These are phyloP conservation scores for Sideroxylon spinosum DNA, from an alignment of 179 eudicot species.

Conservation along the genomic window DNA sequence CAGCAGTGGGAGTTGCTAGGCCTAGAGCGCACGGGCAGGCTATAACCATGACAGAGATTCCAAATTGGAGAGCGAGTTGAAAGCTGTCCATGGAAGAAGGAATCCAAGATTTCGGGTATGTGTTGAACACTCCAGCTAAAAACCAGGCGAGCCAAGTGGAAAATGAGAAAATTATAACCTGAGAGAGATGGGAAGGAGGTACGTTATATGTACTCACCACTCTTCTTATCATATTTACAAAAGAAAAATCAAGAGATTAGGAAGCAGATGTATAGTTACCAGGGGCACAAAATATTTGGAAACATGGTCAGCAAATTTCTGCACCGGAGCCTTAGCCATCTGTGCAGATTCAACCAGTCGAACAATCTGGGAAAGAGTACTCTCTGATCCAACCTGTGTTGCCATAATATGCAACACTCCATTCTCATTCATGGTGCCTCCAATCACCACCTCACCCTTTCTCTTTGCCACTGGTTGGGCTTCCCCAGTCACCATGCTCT, in stretches of 20 bases:
- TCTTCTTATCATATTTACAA: no score
- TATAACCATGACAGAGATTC: constrained; percentile 84
- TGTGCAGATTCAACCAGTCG: constrained; percentile 91
- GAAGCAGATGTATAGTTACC: constrained; percentile 30
- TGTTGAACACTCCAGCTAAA: constrained; percentile 50
- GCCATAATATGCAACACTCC: constrained; percentile 69
- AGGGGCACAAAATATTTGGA: constrained; percentile 80
- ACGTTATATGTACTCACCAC: no score
- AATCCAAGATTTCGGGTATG: constrained; percentile 70
- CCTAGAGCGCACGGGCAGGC: constrained; percentile 95
- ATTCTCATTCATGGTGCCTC: constrained; percentile 78
- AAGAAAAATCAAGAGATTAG: no score
- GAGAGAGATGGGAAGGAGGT: constrained; percentile 10
- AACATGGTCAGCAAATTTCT: constrained; percentile 74
- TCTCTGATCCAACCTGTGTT: constrained; percentile 75
- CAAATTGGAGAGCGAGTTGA: constrained; percentile 81
- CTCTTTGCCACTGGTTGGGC: constrained; percentile 63
- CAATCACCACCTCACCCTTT: constrained; percentile 63
- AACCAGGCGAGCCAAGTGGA: constrained; percentile 76
- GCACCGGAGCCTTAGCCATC: constrained; percentile 88
- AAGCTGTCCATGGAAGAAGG: constrained; percentile 79
- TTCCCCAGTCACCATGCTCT: constrained; percentile 93
- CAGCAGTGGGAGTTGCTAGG: constrained; percentile 88
- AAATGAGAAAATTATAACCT: constrained; percentile 64
- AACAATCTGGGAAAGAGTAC: constrained; percentile 76